Conservation (phyloP, 2,329 filamentous ascomycete species). For the Ascochyta viciae-villosae region DNA sequence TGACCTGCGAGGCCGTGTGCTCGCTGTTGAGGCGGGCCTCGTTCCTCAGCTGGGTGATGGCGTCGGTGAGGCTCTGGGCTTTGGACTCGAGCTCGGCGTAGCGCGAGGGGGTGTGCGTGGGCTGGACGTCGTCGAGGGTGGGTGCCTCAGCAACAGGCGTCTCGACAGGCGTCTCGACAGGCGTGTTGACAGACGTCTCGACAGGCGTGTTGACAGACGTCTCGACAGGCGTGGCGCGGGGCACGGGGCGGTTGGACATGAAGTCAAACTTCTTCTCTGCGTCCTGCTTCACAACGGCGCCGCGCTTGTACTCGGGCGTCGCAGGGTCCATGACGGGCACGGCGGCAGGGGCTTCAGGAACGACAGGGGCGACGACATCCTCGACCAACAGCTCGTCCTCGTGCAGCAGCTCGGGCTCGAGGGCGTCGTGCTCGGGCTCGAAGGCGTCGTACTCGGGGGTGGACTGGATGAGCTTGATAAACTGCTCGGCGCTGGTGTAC, state of each 20-base stretch:
- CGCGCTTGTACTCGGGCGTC: conserved; percentile 34
- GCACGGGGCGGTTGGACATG: conserved; percentile 46
- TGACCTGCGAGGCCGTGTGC: conserved; percentile 9
- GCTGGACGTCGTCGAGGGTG: background rate
- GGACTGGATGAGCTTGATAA: conserved; percentile 34
- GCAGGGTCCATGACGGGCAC: conserved; percentile 37
- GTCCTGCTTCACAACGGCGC: conserved; percentile 39
- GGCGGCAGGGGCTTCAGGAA: conserved; percentile 14
- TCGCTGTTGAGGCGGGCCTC: conserved; percentile 20
- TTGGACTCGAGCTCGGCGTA: conserved; percentile 24
- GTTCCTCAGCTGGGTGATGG: conserved; percentile 24
- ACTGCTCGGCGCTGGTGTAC: conserved; percentile 24
- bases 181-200: no score
- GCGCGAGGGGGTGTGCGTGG: conserved; percentile 15
- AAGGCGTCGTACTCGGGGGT: conserved; percentile 26
- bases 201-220: background rate
- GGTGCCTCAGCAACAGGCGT: no score
- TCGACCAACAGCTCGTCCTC: conserved; percentile 32
- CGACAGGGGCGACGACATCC: conserved; percentile 24
- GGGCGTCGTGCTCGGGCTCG: conserved; percentile 14
- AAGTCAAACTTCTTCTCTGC: conserved; percentile 45
- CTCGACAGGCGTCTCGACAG: no score
- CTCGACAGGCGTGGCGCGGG: conserved; percentile 32
- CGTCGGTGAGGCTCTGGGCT: conserved; percentile 21
- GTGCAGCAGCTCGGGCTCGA: conserved; percentile 4